Conservation (phyloP, 2,329 filamentous ascomycete genomes). For the Eurotiales sp. region DNA sequence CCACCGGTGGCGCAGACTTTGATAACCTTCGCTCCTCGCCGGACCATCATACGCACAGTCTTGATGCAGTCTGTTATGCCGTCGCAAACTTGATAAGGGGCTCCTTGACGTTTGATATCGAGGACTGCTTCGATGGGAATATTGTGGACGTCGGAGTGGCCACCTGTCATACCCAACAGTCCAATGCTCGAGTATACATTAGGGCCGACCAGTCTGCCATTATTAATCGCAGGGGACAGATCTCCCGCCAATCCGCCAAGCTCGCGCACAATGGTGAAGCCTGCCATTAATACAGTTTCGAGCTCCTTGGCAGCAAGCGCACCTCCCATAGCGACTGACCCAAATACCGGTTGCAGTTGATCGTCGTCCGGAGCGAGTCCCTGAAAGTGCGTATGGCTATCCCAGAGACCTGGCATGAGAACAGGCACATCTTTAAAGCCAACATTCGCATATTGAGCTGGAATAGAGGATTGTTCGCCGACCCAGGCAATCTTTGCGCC, state of each 20-base stretch:
- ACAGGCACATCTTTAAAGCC: slow-evolving; percentile 36
- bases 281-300: slow-evolving; percentile 42
- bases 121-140: slow-evolving; percentile 33
- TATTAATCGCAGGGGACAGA: slow-evolving; percentile 40
- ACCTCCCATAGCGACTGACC: slow-evolving; percentile 34
- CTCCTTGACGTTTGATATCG: slow-evolving; percentile 29
- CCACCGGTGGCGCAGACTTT: slow-evolving; percentile 47
- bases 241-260: slow-evolving; percentile 48
- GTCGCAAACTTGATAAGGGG: slow-evolving; percentile 39
- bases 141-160: slow-evolving; percentile 47
- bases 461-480: slow-evolving; percentile 29
- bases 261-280: slow-evolving; percentile 52
- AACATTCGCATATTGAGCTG: slow-evolving; percentile 29
- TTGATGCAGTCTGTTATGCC: slow-evolving; percentile 46
- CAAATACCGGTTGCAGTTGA: slow-evolving; percentile 13
- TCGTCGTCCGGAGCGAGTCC: slow-evolving; percentile 28
- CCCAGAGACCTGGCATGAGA: slow-evolving; percentile 53
- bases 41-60: slow-evolving; percentile 42
- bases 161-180: slow-evolving; percentile 46
- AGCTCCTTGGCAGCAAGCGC: slow-evolving; percentile 42
- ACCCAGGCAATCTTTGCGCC: slow-evolving; percentile 41
- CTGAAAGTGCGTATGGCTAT: slow-evolving; percentile 49
- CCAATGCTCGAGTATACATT: slow-evolving; percentile 48
- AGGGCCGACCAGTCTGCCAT: slow-evolving; percentile 45
- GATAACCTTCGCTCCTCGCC: slow-evolving; percentile 48